phyloP scores from a whole-genome alignment of 177 flowering plant genomes.

The Vitis hybrid region DNA sequence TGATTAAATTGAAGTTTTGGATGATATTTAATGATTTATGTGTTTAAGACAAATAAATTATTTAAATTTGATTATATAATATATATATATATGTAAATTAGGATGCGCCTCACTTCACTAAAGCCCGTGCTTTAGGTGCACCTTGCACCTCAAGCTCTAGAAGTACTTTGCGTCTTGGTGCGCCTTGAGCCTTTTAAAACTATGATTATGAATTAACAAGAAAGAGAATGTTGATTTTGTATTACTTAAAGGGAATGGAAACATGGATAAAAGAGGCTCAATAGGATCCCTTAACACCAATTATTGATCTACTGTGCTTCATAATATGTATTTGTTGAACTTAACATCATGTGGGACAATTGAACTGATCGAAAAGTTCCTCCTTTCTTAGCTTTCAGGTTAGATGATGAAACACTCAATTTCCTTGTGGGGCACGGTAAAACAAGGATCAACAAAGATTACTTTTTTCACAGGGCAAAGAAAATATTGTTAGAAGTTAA shows the following conservation, averaged over 20 bases:
- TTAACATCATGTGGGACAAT: background rate
- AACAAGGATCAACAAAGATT: background rate
- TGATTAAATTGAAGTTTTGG: too few species aligned
- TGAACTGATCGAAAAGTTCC: background rate
- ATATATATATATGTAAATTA: too few species aligned
- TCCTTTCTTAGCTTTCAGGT: background rate
- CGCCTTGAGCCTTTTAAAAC: too few species aligned
- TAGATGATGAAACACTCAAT: background rate
- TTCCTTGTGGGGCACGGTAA: background rate
- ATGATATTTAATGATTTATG: too few species aligned
- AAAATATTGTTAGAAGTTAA: background rate
- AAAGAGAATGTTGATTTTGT: too few species aligned
- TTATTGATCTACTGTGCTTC: background rate
- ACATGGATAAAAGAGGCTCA: background rate
- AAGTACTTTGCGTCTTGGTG: too few species aligned
- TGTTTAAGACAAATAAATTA: too few species aligned
- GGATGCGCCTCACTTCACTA: too few species aligned
- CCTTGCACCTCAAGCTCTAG: too few species aligned
- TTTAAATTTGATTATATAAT: too few species aligned
- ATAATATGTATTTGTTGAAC: background rate
- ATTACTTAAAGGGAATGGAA: background rate
- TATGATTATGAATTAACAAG: too few species aligned
- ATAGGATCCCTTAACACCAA: background rate
- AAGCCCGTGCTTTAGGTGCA: too few species aligned
- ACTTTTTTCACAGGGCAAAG: background rate